Conservation (phyloP, 306 rosid genomes). For the Myrica gale region DNA sequence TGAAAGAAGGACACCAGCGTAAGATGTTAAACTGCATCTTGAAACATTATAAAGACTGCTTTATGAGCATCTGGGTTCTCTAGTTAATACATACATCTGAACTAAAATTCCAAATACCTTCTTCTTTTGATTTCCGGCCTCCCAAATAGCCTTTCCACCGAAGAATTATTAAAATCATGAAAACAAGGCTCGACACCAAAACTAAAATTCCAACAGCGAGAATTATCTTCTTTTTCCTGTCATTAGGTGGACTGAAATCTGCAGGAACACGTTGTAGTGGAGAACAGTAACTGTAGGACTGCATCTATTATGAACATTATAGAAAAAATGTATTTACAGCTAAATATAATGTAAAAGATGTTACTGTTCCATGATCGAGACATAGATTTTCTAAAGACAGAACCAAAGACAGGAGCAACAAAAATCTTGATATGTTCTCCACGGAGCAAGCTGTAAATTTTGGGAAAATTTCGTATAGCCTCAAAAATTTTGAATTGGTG, state of each 20-base stretch:
- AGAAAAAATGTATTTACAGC: neutral
- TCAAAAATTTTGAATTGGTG: no score
- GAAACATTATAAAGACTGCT: constrained; percentile 13
- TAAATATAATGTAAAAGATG: neutral
- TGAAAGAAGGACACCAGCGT: neutral
- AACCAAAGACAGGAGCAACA: neutral
- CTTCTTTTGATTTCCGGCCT: constrained; percentile 22
- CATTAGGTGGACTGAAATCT: constrained; percentile 27
- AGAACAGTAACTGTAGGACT: neutral
- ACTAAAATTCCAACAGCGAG: constrained; percentile 13
- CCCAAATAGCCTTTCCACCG: constrained; percentile 22
- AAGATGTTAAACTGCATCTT: neutral
- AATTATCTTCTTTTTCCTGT: neutral
- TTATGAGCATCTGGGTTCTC: neutral
- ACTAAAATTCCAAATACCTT: constrained; percentile 22
- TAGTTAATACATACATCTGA: neutral
- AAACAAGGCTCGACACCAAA: constrained; percentile 3
- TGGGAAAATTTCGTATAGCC: neutral
- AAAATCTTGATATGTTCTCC: neutral
- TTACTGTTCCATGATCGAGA: neutral
- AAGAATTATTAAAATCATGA: constrained; percentile 14
- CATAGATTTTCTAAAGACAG: neutral
- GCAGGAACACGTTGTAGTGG: neutral
- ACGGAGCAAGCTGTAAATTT: neutral
- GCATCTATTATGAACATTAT: neutral